These are phyloP conservation scores for Deinandra increscens DNA, from an alignment of 129 eudicot species.

Conservation along the genomic window DNA sequence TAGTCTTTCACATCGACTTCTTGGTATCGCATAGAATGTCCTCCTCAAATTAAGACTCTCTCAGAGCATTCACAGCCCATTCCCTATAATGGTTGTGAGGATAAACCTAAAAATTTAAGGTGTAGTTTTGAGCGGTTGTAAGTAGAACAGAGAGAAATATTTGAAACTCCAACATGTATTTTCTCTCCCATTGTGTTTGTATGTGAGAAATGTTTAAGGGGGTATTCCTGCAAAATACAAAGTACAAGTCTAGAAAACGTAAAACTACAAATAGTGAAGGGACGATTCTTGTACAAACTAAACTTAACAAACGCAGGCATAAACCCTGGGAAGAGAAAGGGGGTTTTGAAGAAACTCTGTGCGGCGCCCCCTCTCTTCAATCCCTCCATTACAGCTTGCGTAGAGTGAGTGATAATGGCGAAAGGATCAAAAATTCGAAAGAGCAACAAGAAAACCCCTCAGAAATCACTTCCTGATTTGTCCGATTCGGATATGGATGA, in stretches of 20 bases:
- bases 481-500: slow-evolving; percentile 64
- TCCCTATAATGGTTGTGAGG: too few relatives aligned
- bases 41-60: too few relatives aligned
- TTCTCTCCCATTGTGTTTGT: neutral
- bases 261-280: slow-evolving; percentile 13
- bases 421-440: slow-evolving; percentile 33
- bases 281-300: neutral
- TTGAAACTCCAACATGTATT: too few relatives aligned
- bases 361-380: slow-evolving; percentile 1
- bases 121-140: too few relatives aligned
- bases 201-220: neutral
- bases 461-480: neutral
- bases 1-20: too few relatives aligned
- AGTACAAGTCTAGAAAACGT: neutral
- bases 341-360: slow-evolving; percentile 15
- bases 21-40: too few relatives aligned
- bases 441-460: slow-evolving; percentile 28
- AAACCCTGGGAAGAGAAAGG: slow-evolving; percentile 19
- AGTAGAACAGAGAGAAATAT: too few relatives aligned
- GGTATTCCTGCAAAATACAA: neutral
- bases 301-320: neutral
- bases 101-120: too few relatives aligned
- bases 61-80: too few relatives aligned
- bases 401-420: slow-evolving; percentile 17
- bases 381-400: neutral